Conservation (phyloP, 139 green algal genomes). For the Prasinococcaceae sp. region DNA sequence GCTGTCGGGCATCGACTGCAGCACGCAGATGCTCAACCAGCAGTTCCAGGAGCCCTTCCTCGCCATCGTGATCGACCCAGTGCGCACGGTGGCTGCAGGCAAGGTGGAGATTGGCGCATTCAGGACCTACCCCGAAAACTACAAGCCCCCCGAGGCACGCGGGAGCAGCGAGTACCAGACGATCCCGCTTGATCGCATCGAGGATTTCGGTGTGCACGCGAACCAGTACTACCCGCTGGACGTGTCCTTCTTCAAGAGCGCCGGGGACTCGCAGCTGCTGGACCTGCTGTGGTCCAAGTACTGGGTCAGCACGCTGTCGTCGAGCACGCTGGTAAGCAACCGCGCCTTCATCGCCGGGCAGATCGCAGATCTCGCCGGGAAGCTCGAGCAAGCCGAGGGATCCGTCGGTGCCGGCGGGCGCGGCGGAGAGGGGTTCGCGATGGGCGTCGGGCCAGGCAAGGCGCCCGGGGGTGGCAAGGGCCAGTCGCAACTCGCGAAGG, state of each 20-base stretch:
- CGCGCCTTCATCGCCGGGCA: slow-evolving; percentile 60
- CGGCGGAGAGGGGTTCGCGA: neutral
- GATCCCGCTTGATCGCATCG: slow-evolving; percentile 93
- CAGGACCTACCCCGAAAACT: slow-evolving; percentile 52
- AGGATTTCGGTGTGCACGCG: slow-evolving; percentile 91
- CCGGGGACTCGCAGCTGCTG: slow-evolving; percentile 63
- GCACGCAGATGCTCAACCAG: slow-evolving; percentile 79
- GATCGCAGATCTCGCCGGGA: slow-evolving; percentile 75
- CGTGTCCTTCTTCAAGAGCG: slow-evolving; percentile 86
- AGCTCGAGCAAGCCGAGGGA: slow-evolving; percentile 70
- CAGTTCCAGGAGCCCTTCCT: slow-evolving; percentile 86
- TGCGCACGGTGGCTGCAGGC: slow-evolving; percentile 84
- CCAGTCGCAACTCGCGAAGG: slow-evolving; percentile 26
- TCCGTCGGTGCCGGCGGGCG: neutral
- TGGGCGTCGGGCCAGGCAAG: neutral
- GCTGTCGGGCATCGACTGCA: slow-evolving; percentile 83
- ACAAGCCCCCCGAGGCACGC: slow-evolving; percentile 71
- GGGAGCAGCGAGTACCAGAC: slow-evolving; percentile 84
- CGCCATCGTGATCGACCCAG: slow-evolving; percentile 91
- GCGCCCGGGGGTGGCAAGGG: neutral
- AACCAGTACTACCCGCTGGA: slow-evolving; percentile 49
- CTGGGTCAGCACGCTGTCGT: slow-evolving; percentile 78
- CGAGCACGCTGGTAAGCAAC: slow-evolving; percentile 57
- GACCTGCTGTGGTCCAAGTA: slow-evolving; percentile 91
- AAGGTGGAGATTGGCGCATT: slow-evolving; percentile 89